A percentile compares a stretch with the other conserved stretches of the same genome.
These are phyloP conservation scores for Dendrocalamus latiflorus DNA, from an alignment of 202 grass and related monocot genomes.

Conservation along the genomic window DNA sequence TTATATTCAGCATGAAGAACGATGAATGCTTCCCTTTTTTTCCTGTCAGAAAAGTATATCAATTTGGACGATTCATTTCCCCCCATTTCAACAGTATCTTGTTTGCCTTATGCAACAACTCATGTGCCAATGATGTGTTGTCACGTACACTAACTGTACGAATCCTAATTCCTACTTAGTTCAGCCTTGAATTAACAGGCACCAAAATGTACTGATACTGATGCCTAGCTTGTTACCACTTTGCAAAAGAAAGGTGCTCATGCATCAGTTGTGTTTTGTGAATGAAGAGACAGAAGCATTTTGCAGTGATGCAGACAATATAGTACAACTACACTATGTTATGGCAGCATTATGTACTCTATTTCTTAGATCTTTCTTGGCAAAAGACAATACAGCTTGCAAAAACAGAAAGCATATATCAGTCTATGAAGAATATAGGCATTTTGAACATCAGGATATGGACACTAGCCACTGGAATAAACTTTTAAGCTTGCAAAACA, in stretches of 20 bases:
- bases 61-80: not conserved
- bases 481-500: no score
- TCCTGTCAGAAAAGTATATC: no score
- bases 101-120: not conserved
- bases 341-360: not conserved
- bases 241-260: not conserved
- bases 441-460: not conserved
- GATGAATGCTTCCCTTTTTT: not conserved
- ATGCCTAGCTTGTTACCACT: not conserved
- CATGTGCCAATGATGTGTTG: not conserved
- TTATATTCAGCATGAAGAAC: not conserved
- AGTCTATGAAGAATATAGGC: not conserved
- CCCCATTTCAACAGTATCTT: not conserved
- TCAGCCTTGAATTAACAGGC: no score
- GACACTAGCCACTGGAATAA: not conserved
- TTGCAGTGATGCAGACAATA: not conserved
- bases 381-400: not conserved
- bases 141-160: no score
- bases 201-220: not conserved
- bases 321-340: not conserved
- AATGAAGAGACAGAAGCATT: not conserved
- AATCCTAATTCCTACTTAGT: no score
- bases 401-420: not conserved
- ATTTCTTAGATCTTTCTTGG: not conserved
- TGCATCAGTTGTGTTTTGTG: not conserved